These are phyloP conservation scores for Allomyces macrogynus DNA, from an alignment of 192 early-diverging fungal species.

Conservation along the genomic window DNA sequence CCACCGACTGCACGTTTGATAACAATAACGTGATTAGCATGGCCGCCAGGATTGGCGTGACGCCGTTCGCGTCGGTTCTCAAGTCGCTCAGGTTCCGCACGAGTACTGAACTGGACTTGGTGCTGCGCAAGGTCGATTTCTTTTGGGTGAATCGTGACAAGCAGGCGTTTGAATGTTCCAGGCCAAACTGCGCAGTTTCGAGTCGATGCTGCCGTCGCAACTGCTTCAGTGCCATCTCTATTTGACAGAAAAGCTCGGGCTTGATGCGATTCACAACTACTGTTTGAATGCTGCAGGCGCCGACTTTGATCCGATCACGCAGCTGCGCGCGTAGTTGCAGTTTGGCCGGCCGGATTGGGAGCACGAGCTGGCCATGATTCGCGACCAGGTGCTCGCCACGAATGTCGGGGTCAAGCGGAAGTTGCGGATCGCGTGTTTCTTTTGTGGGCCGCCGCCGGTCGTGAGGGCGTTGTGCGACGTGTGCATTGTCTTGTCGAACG, in stretches of 20 bases:
- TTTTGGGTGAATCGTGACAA: slow-evolving; percentile 62
- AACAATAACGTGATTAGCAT: slow-evolving; percentile 45
- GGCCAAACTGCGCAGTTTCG: slow-evolving; percentile 42
- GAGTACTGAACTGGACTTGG: slow-evolving; percentile 25
- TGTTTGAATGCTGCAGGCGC: slow-evolving; percentile 27
- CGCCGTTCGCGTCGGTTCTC: slow-evolving; percentile 50
- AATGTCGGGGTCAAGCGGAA: slow-evolving; percentile 34
- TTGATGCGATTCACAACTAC: slow-evolving; percentile 42
- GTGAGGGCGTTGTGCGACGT: not conserved
- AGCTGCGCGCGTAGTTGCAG: slow-evolving; percentile 16
- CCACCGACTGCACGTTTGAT: slow-evolving; percentile 55
- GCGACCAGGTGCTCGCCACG: slow-evolving; percentile 21
- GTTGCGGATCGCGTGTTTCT: slow-evolving; percentile 17
- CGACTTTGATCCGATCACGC: slow-evolving; percentile 24
- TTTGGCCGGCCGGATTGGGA: slow-evolving; percentile 28
- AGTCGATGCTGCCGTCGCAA: slow-evolving; percentile 31
- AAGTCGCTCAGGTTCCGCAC: slow-evolving; percentile 48
- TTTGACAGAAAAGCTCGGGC: slow-evolving; percentile 41
- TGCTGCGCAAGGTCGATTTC: slow-evolving; percentile 47
- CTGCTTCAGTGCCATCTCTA: slow-evolving; percentile 49
- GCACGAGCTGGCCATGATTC: slow-evolving; percentile 20
- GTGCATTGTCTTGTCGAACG: not conserved
- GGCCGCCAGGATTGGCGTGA: slow-evolving; percentile 66
- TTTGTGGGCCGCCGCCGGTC: slow-evolving; percentile 35
- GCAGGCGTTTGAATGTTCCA: slow-evolving; percentile 59